Conservation (phyloP, 2,329 filamentous ascomycete genomes). For the Macroventuria anomochaeta region DNA sequence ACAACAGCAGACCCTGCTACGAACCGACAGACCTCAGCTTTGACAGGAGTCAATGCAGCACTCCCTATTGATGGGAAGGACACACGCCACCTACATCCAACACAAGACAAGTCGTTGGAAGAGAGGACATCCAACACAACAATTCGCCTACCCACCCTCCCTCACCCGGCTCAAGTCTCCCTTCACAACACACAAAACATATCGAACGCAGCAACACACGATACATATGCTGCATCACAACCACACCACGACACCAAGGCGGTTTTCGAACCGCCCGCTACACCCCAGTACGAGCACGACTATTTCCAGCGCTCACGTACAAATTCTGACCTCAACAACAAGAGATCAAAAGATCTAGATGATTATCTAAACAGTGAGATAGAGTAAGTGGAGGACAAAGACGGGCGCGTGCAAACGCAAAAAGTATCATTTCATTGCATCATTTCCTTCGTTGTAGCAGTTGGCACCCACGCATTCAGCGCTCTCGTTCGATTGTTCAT, state of each 20-base stretch:
- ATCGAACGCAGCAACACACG: neutral
- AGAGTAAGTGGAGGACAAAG: slow-evolving; percentile 16
- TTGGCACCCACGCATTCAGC: neutral
- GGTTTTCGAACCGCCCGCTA: slow-evolving; percentile 11
- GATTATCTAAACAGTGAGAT: slow-evolving; percentile 16
- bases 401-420: slow-evolving; percentile 16
- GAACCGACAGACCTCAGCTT: too few species aligned
- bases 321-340: slow-evolving; percentile 8
- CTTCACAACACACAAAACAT: neutral
- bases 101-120: slow-evolving; percentile 32
- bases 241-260: slow-evolving; percentile 14
- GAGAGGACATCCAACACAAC: slow-evolving; percentile 42
- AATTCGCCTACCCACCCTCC: slow-evolving; percentile 37
- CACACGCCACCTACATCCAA: neutral
- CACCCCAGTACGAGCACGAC: slow-evolving; percentile 17
- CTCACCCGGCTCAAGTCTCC: slow-evolving; percentile 17
- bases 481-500: neutral
- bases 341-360: slow-evolving; percentile 7
- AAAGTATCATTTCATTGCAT: slow-evolving; percentile 8
- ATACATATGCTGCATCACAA: neutral
- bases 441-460: slow-evolving; percentile 8
- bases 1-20: neutral
- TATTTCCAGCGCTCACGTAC: slow-evolving; percentile 12
- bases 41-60: neutral
- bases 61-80: neutral